Conservation (phyloP, 306 rosid genomes). For the Pterocarpus macrocarpus region DNA sequence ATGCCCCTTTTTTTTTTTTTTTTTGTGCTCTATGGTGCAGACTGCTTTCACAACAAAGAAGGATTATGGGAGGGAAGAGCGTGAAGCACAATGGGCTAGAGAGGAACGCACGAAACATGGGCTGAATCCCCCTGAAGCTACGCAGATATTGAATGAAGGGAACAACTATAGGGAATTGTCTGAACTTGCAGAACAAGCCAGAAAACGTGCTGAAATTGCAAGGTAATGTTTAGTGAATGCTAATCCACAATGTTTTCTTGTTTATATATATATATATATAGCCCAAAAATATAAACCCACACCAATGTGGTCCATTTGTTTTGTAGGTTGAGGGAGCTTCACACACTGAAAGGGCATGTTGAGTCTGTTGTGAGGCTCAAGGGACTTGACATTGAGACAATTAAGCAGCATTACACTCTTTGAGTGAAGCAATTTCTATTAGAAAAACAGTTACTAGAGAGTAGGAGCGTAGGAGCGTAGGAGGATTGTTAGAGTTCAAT, state of each 20-base stretch:
- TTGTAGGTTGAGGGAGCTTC: constrained; percentile 81
- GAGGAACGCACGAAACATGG: constrained; percentile 77
- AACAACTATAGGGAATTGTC: constrained; percentile 60
- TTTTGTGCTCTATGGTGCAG: constrained; percentile 33
- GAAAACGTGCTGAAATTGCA: constrained; percentile 75
- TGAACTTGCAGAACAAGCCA: constrained; percentile 76
- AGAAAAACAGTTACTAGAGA: not conserved
- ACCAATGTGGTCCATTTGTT: not conserved
- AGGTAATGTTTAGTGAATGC: constrained; percentile 44
- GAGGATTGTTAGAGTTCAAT: not conserved
- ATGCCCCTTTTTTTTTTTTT: not conserved
- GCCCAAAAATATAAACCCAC: no score
- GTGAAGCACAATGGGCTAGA: constrained; percentile 85
- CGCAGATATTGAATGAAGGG: constrained; percentile 47
- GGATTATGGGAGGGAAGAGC: constrained; percentile 74
- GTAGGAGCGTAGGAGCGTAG: constrained; percentile 5
- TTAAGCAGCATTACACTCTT: constrained; percentile 80
- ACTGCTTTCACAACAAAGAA: constrained; percentile 80
- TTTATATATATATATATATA: no score
- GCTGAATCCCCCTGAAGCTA: constrained; percentile 59
- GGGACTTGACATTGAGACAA: constrained; percentile 82
- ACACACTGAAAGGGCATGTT: constrained; percentile 83
- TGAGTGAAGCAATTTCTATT: constrained; percentile 41
- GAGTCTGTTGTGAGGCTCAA: constrained; percentile 84
- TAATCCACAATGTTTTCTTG: no score